Percentiles rank a stretch among this genome's conserved stretches.
Evolutionary conservation across 208 protist species (phyloP).

Genomic region (Wallacemonas sp.): DNA sequence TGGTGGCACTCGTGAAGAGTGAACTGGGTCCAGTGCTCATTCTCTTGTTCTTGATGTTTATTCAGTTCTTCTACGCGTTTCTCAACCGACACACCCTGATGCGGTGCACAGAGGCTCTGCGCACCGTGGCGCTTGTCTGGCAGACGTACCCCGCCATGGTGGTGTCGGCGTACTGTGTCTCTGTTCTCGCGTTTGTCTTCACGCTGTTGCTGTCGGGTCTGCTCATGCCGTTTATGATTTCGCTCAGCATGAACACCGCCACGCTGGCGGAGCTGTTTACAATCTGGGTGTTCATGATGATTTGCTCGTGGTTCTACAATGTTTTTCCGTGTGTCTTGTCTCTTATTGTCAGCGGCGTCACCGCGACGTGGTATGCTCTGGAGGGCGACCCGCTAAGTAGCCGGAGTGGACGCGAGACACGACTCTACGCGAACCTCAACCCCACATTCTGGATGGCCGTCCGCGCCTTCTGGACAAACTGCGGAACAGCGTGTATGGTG

Average conservation of each 20-base stretch:
- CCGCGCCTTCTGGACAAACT: constrained; percentile 3
- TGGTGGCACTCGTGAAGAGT: constrained; percentile 9
- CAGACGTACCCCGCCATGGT: background rate
- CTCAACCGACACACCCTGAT: constrained; percentile 11
- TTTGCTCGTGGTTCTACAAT: background rate
- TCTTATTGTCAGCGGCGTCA: constrained; percentile 2
- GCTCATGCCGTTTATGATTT: background rate
- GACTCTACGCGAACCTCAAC: constrained; percentile 7
- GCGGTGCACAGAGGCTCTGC: constrained; percentile 1
- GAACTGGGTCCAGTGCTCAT: constrained; percentile 13
- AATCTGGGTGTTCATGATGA: constrained; percentile 10
- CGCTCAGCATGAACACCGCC: background rate
- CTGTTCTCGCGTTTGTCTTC: background rate
- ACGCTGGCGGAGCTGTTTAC: background rate
- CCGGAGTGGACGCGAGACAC: background rate
- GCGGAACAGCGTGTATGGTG: background rate
- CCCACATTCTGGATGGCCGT: constrained; percentile 9
- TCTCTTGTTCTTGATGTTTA: constrained; percentile 9
- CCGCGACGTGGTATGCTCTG: constrained; percentile 10
- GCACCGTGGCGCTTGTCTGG: background rate
- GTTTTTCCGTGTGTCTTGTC: constrained; percentile 1
- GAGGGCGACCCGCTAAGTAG: background rate
- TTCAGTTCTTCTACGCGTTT: constrained; percentile 34
- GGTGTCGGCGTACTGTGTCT: background rate
- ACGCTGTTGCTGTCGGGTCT: background rate